phyloP scores from a whole-genome alignment of 306 rosid genomes.

The Castanopsis chinensis region DNA sequence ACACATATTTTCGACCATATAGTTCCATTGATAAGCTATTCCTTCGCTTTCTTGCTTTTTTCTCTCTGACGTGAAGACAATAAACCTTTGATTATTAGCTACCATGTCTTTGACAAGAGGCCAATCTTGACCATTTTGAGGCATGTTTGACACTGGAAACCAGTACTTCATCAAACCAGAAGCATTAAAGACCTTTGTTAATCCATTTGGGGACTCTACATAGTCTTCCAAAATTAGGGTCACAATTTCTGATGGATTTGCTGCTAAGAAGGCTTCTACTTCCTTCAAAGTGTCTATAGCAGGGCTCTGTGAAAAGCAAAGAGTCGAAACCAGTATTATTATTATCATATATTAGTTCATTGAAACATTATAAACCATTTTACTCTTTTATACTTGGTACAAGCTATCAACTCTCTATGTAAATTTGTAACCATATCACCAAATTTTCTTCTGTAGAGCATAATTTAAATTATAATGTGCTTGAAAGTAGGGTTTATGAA shows the following conservation, averaged over 20 bases:
- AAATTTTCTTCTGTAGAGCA: too few relatives aligned
- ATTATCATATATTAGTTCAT: too few relatives aligned
- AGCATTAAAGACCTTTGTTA: slow-evolving; percentile 21
- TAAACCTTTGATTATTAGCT: slow-evolving; percentile 28
- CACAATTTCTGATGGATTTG: slow-evolving; percentile 40
- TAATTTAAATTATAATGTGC: too few relatives aligned
- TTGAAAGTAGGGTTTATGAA: too few relatives aligned
- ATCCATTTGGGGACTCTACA: slow-evolving; percentile 35
- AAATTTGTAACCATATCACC: too few relatives aligned
- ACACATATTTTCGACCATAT: slow-evolving; percentile 48
- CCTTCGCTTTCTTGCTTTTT: slow-evolving; percentile 39
- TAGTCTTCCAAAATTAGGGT: slow-evolving; percentile 49
- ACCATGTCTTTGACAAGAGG: slow-evolving; percentile 40
- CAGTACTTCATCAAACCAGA: slow-evolving; percentile 43
- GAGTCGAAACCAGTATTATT: background rate
- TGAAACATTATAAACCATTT: too few relatives aligned
- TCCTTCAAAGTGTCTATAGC: slow-evolving; percentile 41
- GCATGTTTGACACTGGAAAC: slow-evolving; percentile 43
- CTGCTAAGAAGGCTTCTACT: slow-evolving; percentile 28
- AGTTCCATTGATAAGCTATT: slow-evolving; percentile 49
- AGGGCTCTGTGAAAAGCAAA: slow-evolving; percentile 24
- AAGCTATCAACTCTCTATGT: too few relatives aligned
- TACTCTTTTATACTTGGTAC: too few relatives aligned
- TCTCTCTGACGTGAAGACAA: slow-evolving; percentile 37
- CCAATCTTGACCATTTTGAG: slow-evolving; percentile 42